Evolutionary conservation across 2,329 filamentous ascomycete genomes (phyloP), one percentile per base, ranked within the genome.

Genomic region (Alternaria arbusti): DNA sequence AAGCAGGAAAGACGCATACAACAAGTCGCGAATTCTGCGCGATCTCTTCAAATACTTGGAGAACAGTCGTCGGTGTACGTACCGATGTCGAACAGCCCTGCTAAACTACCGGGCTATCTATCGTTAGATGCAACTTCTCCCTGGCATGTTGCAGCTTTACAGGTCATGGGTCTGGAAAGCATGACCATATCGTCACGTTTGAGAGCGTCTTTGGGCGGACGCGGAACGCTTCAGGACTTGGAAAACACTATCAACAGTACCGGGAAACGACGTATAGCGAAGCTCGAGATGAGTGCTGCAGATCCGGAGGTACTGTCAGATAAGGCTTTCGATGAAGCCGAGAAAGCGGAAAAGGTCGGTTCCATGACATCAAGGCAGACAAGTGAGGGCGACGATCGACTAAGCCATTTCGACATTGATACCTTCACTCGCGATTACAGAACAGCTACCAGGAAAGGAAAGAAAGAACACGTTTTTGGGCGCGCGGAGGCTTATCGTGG

Each of bases 81-180:
- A 22, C 95, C 95, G 4, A 83, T 97, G 30, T 74, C 75, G 3
- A 81, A 92, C 23, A 87, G 89, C 1, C 88, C 90, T 13, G 74
- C 78, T 15, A 80, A 78, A 36, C 69, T 91, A 25, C 89, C 90
- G 1, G 69, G 78, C 3, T 88, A 88, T 66, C 77, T 94, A 6
- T 80, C 80, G 3, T 68, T 96, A 13, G 87, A 94, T 70, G 69
- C 79, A 10, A 79, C 82, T 8, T 96, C 92, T 0, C 82, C 85
- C 59, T 99, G 96, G 96, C 89, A 96, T 71, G 87, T 88, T 4
- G 90, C 93, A 12, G 94, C 91, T 3, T 81, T 97, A 13, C 86
- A 97, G 65, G 88, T 89, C 13, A 85, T 91, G 1, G 92, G 91
- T 2, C 77, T 97, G 12, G 96, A 98, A 78, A 93, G 89, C 23